phyloP scores from a whole-genome alignment of 805 yeast species.

The Aciculoconidium aculeatum region DNA sequence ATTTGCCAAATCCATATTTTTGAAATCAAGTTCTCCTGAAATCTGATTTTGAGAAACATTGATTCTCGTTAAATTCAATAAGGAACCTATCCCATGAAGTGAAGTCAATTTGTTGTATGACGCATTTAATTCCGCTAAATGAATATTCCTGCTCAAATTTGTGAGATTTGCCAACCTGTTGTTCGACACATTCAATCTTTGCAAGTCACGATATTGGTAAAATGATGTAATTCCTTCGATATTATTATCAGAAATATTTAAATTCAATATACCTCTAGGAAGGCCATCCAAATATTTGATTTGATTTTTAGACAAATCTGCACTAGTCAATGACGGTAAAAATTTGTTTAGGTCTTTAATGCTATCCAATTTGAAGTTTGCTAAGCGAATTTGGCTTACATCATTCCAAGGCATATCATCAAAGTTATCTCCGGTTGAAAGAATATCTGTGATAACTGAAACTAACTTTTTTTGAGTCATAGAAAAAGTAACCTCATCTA shows the following conservation, averaged over 20 bases:
- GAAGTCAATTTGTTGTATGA: conserved; percentile 29
- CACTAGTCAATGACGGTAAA: conserved; percentile 36
- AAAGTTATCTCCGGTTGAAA: conserved; percentile 27
- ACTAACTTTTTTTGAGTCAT: conserved; percentile 40
- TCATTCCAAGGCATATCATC: conserved; percentile 38
- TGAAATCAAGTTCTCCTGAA: conserved; percentile 33
- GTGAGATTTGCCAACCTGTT: conserved; percentile 33
- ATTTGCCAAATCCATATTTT: conserved; percentile 25
- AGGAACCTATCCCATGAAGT: conserved; percentile 30
- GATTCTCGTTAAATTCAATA: conserved; percentile 36
- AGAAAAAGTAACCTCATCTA: conserved; percentile 43
- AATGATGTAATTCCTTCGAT: conserved; percentile 40
- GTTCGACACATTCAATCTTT: conserved; percentile 32
- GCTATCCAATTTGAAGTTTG: conserved; percentile 29
- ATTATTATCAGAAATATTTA: conserved; percentile 34
- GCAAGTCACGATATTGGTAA: conserved; percentile 34
- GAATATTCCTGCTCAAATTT: conserved; percentile 33
- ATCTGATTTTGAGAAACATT: conserved; percentile 39
- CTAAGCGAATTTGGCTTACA: conserved; percentile 31
- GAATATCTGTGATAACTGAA: conserved; percentile 38
- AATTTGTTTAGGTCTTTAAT: conserved; percentile 39
- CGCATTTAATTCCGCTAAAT: conserved; percentile 36
- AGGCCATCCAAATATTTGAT: conserved; percentile 42
- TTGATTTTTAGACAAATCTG: conserved; percentile 39
- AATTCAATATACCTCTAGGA: conserved; percentile 32